Percentiles rank a stretch among this genome's conserved stretches.
phyloP scores from a whole-genome alignment of 1,139 yeast genomes.

The Sugiyamaella pinicola region DNA sequence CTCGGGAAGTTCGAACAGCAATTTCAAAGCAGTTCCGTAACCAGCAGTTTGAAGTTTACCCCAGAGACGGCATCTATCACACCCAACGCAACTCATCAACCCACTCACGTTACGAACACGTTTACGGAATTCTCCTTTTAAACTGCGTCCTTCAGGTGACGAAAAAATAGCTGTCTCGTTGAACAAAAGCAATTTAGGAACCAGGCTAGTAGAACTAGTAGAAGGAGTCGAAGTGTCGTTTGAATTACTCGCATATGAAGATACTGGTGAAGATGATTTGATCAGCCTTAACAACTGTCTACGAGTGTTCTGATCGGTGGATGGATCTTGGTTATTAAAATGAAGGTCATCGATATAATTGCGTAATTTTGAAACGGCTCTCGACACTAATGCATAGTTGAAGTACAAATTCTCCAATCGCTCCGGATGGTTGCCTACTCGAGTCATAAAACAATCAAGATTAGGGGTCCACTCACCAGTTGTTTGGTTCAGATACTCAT shows the following conservation, averaged over 20 bases:
- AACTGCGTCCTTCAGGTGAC: slow-evolving; percentile 49
- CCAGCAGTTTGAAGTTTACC: slow-evolving; percentile 97
- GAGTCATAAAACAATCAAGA: slow-evolving; percentile 74
- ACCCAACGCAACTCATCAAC: slow-evolving; percentile 97
- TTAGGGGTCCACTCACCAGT: slow-evolving; percentile 85
- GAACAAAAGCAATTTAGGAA: slow-evolving; percentile 40
- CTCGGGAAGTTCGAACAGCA: slow-evolving; percentile 75
- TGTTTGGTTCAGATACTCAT: slow-evolving; percentile 73
- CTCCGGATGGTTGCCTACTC: slow-evolving; percentile 90
- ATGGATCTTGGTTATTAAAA: slow-evolving; percentile 51
- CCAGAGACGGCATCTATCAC: slow-evolving; percentile 97
- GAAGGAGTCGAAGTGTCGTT: slow-evolving; percentile 47
- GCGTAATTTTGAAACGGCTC: slow-evolving; percentile 70
- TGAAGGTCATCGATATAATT: slow-evolving; percentile 52
- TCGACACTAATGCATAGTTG: slow-evolving; percentile 85
- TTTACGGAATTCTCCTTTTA: slow-evolving; percentile 78
- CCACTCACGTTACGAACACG: slow-evolving; percentile 89
- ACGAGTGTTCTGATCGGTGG: slow-evolving; percentile 54
- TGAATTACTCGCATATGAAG: slow-evolving; percentile 33
- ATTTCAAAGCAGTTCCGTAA: slow-evolving; percentile 92
- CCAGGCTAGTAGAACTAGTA: slow-evolving; percentile 31
- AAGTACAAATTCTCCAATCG: slow-evolving; percentile 87
- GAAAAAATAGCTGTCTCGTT: slow-evolving; percentile 57
- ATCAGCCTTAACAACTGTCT: slow-evolving; percentile 44
- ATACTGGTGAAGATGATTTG: slow-evolving; percentile 44